Evolutionary conservation across 176 grass and related monocot species (phyloP).

Genomic region (Puccinellia tenuiflora): DNA sequence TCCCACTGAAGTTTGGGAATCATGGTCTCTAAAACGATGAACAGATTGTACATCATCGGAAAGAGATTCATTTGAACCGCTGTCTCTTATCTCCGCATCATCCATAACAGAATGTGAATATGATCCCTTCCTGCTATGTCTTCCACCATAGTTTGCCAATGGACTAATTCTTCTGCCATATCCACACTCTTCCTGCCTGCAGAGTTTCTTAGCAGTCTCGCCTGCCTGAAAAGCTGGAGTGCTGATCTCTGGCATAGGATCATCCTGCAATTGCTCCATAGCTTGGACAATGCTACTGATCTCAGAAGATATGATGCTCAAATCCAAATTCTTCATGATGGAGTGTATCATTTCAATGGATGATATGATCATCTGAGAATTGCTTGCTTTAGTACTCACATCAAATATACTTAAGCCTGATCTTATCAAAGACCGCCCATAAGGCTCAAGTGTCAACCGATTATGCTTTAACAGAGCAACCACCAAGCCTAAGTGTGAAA

Average conservation of each 20-base stretch:
- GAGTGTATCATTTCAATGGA: conserved; percentile 61
- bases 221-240: conserved; percentile 38
- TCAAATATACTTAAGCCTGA: conserved; percentile 58
- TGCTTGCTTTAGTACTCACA: conserved; percentile 2
- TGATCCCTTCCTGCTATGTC: conserved; percentile 21
- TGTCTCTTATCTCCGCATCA: conserved; percentile 30
- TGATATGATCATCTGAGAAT: conserved; percentile 26
- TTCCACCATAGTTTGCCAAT: conserved; percentile 13
- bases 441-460: conserved; percentile 53
- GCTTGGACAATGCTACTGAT: conserved; percentile 39
- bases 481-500: conserved; percentile 45
- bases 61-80: conserved; percentile 27
- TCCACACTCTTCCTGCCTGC: conserved; percentile 3
- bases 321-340: conserved; percentile 52
- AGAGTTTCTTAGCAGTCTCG: conserved; percentile 40
- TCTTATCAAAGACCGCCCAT: conserved; percentile 57
- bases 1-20: conserved; percentile 21
- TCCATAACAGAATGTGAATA: conserved; percentile 30
- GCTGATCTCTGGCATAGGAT: conserved; percentile 22
- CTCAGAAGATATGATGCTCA: conserved; percentile 59
- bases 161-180: conserved; percentile 22
- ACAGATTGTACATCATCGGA: conserved; percentile 11
- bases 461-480: conserved; percentile 41
- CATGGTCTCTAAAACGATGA: conserved; percentile 21
- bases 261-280: conserved; percentile 28